These are phyloP conservation scores for Isoetes taiwanensis DNA, from an alignment of 75 land plant genomes.

Conservation along the genomic window DNA sequence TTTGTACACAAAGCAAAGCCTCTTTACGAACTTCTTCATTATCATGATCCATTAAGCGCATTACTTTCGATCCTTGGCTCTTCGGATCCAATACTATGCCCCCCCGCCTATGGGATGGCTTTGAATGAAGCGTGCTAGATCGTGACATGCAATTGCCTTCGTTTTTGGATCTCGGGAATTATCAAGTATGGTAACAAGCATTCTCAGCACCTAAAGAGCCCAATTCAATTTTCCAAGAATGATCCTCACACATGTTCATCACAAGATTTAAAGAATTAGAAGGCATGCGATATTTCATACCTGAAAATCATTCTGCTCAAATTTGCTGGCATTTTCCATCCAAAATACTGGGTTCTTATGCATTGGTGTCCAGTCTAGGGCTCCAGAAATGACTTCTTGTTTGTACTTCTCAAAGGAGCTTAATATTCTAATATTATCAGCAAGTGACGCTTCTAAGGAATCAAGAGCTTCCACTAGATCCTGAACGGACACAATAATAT, in stretches of 20 bases:
- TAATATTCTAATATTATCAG: constrained; percentile 63
- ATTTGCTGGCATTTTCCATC: constrained; percentile 73
- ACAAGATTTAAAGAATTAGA: neutral
- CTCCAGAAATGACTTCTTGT: constrained; percentile 75
- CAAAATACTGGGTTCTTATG: constrained; percentile 90
- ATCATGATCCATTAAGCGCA: constrained; percentile 79
- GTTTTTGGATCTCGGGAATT: constrained; percentile 62
- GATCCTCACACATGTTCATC: neutral
- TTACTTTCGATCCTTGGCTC: constrained; percentile 76
- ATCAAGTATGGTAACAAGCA: constrained; percentile 70
- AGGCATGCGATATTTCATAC: constrained; percentile 14
- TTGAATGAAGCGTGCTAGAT: constrained; percentile 80
- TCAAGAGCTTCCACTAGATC: constrained; percentile 68
- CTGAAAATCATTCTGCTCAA: constrained; percentile 96
- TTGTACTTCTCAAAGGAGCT: constrained; percentile 96
- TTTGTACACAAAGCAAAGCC: constrained; percentile 80
- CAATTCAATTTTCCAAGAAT: neutral
- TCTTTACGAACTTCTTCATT: constrained; percentile 75
- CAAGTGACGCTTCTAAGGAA: constrained; percentile 61
- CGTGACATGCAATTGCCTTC: constrained; percentile 82
- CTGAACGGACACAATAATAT: constrained; percentile 25
- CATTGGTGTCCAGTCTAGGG: constrained; percentile 92
- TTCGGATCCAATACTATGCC: constrained; percentile 60
- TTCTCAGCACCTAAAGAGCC: constrained; percentile 58
- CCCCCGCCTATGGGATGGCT: constrained; percentile 74